Conservation (phyloP, 2,329 filamentous ascomycete species). For the Sporothrix sp. region DNA sequence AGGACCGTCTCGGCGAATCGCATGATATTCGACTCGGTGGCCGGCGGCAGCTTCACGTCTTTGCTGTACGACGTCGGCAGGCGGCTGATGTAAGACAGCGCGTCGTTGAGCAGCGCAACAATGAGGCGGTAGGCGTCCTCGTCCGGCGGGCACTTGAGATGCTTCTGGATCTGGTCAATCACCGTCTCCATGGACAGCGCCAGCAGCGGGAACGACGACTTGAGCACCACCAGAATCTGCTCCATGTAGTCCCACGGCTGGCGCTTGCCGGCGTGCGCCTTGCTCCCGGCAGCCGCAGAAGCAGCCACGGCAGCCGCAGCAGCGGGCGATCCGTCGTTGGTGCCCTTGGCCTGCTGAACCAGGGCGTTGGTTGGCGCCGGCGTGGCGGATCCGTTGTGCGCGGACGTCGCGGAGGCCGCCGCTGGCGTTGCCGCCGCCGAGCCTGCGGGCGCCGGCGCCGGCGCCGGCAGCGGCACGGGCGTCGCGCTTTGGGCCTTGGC, state of each 20-base stretch:
- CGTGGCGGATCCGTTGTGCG: not conserved
- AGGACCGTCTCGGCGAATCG: conserved; percentile 94
- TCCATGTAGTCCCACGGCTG: conserved; percentile 95
- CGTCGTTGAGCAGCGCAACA: conserved; percentile 94
- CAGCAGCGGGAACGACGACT: conserved; percentile 92
- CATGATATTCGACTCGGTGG: conserved; percentile 93
- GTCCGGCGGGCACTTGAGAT: conserved; percentile 97
- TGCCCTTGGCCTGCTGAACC: conserved; percentile 7
- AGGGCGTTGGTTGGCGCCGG: not conserved
- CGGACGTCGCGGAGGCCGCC: not conserved
- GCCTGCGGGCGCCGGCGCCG: not conserved
- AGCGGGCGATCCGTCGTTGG: conserved; percentile 17
- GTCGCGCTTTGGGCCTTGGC: not conserved
- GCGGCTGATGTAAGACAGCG: conserved; percentile 80
- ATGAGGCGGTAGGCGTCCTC: conserved; percentile 97
- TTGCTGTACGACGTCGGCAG: conserved; percentile 79
- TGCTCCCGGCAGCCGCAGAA: conserved; percentile 11
- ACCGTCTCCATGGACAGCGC: conserved; percentile 98
- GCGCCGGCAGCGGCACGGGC: not conserved
- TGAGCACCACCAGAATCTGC: conserved; percentile 88
- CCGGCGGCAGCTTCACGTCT: conserved; percentile 79
- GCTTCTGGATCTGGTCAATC: conserved; percentile 97
- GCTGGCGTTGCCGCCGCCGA: not conserved
- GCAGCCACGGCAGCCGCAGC: conserved; percentile 21
- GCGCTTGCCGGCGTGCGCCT: conserved; percentile 40